Percentiles rank a stretch among this genome's conserved stretches.
Evolutionary conservation across 2,329 filamentous ascomycete genomes (phyloP).

Genomic region (Penicillium aurantiogriseum): DNA sequence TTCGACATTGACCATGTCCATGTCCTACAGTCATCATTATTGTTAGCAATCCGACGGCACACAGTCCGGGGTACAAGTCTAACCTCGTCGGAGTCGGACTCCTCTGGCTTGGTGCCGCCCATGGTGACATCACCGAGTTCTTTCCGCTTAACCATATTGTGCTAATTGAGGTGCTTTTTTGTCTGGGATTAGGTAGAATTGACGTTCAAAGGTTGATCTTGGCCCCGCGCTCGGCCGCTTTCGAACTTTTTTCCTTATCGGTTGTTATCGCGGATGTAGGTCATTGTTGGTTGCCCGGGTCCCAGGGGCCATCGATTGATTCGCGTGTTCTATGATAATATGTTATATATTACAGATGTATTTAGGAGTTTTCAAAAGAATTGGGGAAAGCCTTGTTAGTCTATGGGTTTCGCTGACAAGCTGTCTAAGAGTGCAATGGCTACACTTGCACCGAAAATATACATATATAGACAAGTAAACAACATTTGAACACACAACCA

Average conservation of each 20-base stretch:
- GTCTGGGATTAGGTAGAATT: slow-evolving; percentile 1
- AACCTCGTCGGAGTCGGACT: slow-evolving; percentile 44
- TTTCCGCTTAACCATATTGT: slow-evolving; percentile 52
- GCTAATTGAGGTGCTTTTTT: slow-evolving; percentile 2
- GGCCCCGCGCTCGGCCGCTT: slow-evolving; percentile 20
- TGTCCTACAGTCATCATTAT: slow-evolving; percentile 60
- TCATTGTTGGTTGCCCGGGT: background rate
- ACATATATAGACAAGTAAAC: too few species aligned
- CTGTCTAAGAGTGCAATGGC: background rate
- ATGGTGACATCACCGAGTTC: slow-evolving; percentile 47
- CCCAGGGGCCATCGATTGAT: background rate
- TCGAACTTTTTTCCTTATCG: slow-evolving; percentile 29
- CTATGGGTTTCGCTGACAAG: background rate
- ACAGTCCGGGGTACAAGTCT: slow-evolving; percentile 7
- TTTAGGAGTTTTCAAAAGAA: background rate
- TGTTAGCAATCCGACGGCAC: slow-evolving; percentile 9
- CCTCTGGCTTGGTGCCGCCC: slow-evolving; percentile 42
- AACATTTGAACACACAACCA: background rate
- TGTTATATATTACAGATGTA: background rate
- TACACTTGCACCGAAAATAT: background rate
- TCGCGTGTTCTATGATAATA: background rate
- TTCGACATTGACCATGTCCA: slow-evolving; percentile 89
- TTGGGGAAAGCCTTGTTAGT: too few species aligned
- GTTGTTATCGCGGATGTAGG: slow-evolving; percentile 16
- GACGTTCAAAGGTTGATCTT: slow-evolving; percentile 11